Evolutionary conservation across 208 protist genomes (phyloP), one percentile per base, ranked within the genome.

Genomic region (Wallacemonas sp.): DNA sequence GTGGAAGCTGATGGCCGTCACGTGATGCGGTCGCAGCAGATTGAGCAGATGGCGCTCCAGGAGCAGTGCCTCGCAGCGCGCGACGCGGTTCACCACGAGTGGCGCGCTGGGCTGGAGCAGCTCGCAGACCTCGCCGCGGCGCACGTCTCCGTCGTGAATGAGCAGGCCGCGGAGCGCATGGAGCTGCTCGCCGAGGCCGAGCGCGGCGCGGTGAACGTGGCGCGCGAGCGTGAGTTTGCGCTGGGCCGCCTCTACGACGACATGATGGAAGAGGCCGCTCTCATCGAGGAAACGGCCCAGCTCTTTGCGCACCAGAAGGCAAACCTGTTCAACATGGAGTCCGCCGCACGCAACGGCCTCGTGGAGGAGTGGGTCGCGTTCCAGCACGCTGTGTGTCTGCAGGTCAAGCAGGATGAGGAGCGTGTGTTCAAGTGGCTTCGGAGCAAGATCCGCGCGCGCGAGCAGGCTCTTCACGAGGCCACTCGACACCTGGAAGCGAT

Each of bases 401-500:
- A 75, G 38, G 72, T 78, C 67, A 74, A 70, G 63, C 63, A 60
- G n/a, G 56, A 43, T 4, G 48, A 64, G 27, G 63, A 70, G 29
- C 44, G 68, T 17, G 66, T 61, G 16, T 33, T 17, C 14, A 38
- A 77, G 17, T 8, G 39, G 6, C 49, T 73, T 21, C 34, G 55
- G 32, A 11, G 66, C n/a, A 76, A 72, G 44, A 58, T 23, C 19
- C 33, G 38, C 24, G 26, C 48, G 8, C 62, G 63, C 12, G 68
- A 70, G 29, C 24, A n/a, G n/a, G 44, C 54, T 2, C 56, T 80
- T 54, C 58, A 56, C 65, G 41, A 61, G 19, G 83, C 83, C 0
- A 26, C 84, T 29, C 68, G 69, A 17, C 33, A 54, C 9, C 48
- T 89, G 11, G 49, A 65, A 24, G 55, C 32, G 12, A 87, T 91